Evolutionary conservation across 495 filamentous ascomycete genomes (phyloP).

Genomic region (Penicillium crystallinum): DNA sequence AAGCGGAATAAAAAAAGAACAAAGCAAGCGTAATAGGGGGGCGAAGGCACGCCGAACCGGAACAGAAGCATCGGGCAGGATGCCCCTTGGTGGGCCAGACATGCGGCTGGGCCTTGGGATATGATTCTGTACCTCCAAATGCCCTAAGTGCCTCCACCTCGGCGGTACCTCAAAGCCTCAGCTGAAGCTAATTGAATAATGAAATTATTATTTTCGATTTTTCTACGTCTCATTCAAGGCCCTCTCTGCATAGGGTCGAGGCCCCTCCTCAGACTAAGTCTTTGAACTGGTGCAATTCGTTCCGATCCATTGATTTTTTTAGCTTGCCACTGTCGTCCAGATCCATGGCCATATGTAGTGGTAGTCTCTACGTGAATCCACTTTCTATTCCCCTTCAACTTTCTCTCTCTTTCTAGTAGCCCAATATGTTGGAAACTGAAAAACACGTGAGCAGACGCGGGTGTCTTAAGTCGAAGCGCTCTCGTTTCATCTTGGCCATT

Average conservation of each 20-base stretch:
- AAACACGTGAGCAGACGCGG: constrained; percentile 37
- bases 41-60: constrained; percentile 4
- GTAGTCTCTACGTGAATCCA: constrained; percentile 13
- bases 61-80: constrained; percentile 15
- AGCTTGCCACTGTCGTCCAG: not conserved
- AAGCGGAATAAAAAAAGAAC: constrained; percentile 15
- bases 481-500: constrained; percentile 23
- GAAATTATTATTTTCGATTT: constrained; percentile 1
- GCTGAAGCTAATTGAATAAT: constrained; percentile 8
- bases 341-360: constrained; percentile 4
- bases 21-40: constrained; percentile 7
- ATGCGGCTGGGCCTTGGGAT: constrained; percentile 19
- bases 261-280: constrained; percentile 5
- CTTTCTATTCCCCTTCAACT: constrained; percentile 11
- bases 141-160: constrained; percentile 12
- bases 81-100: constrained; percentile 20
- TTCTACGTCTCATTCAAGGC: constrained; percentile 18
- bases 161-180: constrained; percentile 8
- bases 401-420: constrained; percentile 2
- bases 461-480: constrained; percentile 27
- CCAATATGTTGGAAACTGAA: constrained; percentile 21
- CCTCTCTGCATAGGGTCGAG: constrained; percentile 17
- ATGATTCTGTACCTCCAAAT: constrained; percentile 7
- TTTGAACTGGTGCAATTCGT: constrained; percentile 1
- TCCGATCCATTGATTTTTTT: constrained; percentile 1